Base-by-base conservation (phyloP, 176 grass and related monocot species). In the Bromus sterilis region DNA sequence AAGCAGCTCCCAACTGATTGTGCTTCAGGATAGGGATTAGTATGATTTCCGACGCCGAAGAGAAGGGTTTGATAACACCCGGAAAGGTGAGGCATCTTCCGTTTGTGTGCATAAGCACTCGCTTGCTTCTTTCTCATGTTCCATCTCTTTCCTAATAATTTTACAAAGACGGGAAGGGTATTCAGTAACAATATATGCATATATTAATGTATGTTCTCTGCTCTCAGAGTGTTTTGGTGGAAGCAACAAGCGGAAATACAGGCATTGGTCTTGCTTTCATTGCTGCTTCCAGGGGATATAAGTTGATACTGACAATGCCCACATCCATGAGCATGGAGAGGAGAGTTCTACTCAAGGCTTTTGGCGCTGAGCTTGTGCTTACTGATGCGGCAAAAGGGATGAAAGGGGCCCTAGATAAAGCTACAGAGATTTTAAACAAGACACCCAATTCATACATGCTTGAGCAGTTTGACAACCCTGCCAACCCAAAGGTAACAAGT, bases 191-290 rank as follows among this genome's bases (percentile, higher is more conserved):
- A 23, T n/a, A 4, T 51, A 11, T 73, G 15, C 26, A 49, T 29
- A 49, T 29, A 21, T 35, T 51, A 36, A 4, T 28, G 51, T 1
- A 1, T 82, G 42, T 63, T 83, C 28, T 71, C 10, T 83, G 7
- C 62, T 39, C 61, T 39, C 61, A 94, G 88, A 93, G 90, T 87
- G 90, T 91, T 58, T 76, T 95, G 84, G 92, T 98, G 82, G 95
- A 98, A 85, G 75, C 95, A 40, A 98, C 95, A 36, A 98, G 95
- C 84, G 95, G 95, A 39, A 95, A 98, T 49, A 98, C 95, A 51
- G 92, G 95, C 49, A 98, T 98, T 53, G 95, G 92, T 57, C 95
- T 98, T 82, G 92, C 95, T 34, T 98, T 98, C 69, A 95, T 98
- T 87, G 93, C 95, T 63, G 95, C 95, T 67, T 87, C 92, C 28